Evolutionary conservation across 1,284 basidiomycete species (phyloP), one percentile per base, ranked within the genome.

Genomic region (Cutaneotrichosporon arboriforme): DNA sequence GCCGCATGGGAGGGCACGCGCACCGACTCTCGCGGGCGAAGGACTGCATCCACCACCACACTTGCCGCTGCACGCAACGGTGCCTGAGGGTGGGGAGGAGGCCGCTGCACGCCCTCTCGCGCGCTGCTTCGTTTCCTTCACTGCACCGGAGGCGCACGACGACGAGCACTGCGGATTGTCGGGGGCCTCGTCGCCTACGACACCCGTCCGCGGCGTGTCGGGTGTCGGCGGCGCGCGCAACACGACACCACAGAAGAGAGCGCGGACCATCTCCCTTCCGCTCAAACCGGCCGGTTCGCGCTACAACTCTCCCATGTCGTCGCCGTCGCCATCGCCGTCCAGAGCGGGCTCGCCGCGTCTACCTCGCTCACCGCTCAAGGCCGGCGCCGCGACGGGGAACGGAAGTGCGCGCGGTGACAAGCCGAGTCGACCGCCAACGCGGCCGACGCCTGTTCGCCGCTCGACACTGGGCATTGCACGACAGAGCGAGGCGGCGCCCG

Each of bases 21-120:
- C 71, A 15, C 66, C 65, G 18, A 73, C 71, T 4, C 55, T 73
- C 1, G 71, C 71, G 8, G 71, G 71, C 5, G 69, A 71, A 49
- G 69, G 62, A 0, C 23, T 66, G 14, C 39, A 51, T 33, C 55
- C 55, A 2, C 22, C 42, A 17, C 53, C 49, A 17, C 26, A 31
- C 14, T 18, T 22, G 13, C 46, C 26, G 0, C 7, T 31, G 26
- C 26, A 31, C 26, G 26, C 26, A 10, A n/a, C 35, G 9, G 52
- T 39, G n/a, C 45, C 44, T 14, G 38, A 36, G 14, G 60, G 49
- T n/a, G 41, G 44, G n/a, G 59, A 48, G 14, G 44, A 51, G 22
- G 33, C 43, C 13, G 26, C 36, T 37, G 50, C 49, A 21, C 58
- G 64, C 26, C 57, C 58, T 17, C 51, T 69, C 4, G 64, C 62